phyloP scores from a whole-genome alignment of 176 grass and related monocot genomes.

The Bothriochloa decipiens region DNA sequence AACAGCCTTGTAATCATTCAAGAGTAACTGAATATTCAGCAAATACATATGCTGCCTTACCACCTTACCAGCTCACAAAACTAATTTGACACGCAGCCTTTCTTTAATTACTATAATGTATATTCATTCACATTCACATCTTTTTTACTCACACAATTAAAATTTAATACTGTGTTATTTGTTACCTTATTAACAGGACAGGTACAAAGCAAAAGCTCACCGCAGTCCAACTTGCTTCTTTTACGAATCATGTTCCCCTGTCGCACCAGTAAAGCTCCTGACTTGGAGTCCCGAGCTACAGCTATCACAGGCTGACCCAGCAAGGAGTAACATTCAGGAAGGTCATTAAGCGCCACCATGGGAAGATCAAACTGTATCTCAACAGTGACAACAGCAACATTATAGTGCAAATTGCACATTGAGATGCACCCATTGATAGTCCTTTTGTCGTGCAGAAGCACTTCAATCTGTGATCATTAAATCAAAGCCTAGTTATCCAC shows the following conservation, averaged over 20 bases:
- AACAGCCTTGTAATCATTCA: neutral
- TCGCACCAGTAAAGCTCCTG: neutral
- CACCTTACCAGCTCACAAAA: neutral
- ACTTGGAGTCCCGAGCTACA: neutral
- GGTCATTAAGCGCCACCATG: slow-evolving; percentile 16
- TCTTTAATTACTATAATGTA: neutral
- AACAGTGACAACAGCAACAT: slow-evolving; percentile 6
- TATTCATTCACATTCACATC: neutral
- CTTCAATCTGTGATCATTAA: slow-evolving; percentile 14
- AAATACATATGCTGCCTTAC: neutral
- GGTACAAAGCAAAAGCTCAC: slow-evolving; percentile 5
- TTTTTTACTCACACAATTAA: neutral
- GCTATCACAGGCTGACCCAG: neutral
- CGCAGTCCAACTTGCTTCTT: slow-evolving; percentile 6
- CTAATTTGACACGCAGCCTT: neutral
- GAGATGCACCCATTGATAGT: neutral
- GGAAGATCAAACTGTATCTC: slow-evolving; percentile 7
- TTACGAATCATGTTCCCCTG: slow-evolving; percentile 2
- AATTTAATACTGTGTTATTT: neutral
- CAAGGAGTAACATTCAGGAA: slow-evolving; percentile 17
- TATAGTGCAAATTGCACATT: slow-evolving; percentile 21
- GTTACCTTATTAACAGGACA: neutral
- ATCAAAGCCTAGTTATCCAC: neutral
- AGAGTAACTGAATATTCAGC: neutral
- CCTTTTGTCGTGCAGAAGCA: slow-evolving; percentile 19